Conservation (phyloP, 2,329 filamentous ascomycete genomes). For the Leptographium flavum region DNA sequence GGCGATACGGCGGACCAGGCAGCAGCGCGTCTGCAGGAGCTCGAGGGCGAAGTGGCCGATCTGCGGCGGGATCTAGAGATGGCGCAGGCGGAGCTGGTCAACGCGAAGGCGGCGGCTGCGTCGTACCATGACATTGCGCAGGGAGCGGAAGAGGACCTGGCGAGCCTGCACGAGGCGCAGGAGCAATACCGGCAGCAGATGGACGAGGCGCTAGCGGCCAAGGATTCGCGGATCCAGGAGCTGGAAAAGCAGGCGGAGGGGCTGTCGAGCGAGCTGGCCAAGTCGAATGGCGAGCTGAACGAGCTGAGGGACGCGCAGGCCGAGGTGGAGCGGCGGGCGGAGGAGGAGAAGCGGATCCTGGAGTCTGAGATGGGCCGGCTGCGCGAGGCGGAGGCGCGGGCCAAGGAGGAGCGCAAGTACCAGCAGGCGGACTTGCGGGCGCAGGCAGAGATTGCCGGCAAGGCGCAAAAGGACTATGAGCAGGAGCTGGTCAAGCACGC, state of each 20-base stretch:
- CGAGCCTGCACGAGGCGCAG: slow-evolving; percentile 63
- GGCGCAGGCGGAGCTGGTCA: slow-evolving; percentile 65
- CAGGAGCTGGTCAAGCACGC: slow-evolving; percentile 89
- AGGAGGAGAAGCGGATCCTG: slow-evolving; percentile 69
- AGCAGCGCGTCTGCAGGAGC: slow-evolving; percentile 54
- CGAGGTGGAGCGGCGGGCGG: slow-evolving; percentile 54
- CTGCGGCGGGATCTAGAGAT: slow-evolving; percentile 79
- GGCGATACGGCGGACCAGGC: slow-evolving; percentile 20
- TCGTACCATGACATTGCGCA: slow-evolving; percentile 84
- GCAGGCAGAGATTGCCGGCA: slow-evolving; percentile 84
- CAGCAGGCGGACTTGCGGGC: slow-evolving; percentile 86
- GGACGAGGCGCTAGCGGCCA: slow-evolving; percentile 59
- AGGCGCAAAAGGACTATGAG: slow-evolving; percentile 92
- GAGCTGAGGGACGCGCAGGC: slow-evolving; percentile 66
- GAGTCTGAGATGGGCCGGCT: slow-evolving; percentile 68
- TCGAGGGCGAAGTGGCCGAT: slow-evolving; percentile 71
- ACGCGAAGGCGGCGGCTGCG: slow-evolving; percentile 66
- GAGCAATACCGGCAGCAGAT: slow-evolving; percentile 84
- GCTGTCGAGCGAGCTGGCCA: slow-evolving; percentile 65
- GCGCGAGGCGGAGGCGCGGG: slow-evolving; percentile 70
- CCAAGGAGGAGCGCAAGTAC: slow-evolving; percentile 65
- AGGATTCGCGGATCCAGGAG: slow-evolving; percentile 66
- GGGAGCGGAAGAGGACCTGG: slow-evolving; percentile 72
- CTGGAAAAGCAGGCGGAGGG: slow-evolving; percentile 74
- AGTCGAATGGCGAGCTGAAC: slow-evolving; percentile 70